These are phyloP conservation scores for Suillus spraguei DNA, from an alignment of 768 basidiomycete species.

Conservation along the genomic window DNA sequence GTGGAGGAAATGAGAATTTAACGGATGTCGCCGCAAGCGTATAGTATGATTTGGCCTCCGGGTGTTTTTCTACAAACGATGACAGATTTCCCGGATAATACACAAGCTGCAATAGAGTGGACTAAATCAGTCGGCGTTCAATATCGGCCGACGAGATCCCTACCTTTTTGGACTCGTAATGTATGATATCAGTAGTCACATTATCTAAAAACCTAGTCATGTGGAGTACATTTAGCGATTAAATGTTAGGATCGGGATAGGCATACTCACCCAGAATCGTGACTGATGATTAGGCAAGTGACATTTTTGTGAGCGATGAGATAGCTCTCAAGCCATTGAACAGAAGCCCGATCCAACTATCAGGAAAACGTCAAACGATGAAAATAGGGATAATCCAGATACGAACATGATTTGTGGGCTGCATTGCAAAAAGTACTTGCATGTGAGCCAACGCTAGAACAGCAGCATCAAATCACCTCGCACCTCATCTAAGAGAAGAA, in stretches of 20 bases:
- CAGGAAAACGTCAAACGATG: conserved; percentile 19
- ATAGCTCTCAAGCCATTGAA: conserved; percentile 91
- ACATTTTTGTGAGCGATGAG: conserved; percentile 78
- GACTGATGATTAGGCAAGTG: conserved; percentile 92
- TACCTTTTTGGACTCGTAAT: conserved; percentile 94
- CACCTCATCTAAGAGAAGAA: conserved; percentile 85
- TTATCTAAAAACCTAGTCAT: conserved; percentile 82
- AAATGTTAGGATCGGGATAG: conserved; percentile 5
- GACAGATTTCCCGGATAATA: conserved; percentile 95
- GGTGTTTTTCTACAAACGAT: conserved; percentile 85
- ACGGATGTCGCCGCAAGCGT: conserved; percentile 91
- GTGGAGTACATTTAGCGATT: conserved; percentile 14
- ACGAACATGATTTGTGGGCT: conserved; percentile 92
- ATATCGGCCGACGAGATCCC: conserved; percentile 17
- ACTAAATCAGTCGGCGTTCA: conserved; percentile 20
- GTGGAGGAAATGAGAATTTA: conserved; percentile 94
- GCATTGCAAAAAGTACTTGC: conserved; percentile 26
- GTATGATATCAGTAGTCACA: conserved; percentile 95
- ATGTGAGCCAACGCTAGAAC: conserved; percentile 10
- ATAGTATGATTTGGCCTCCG: conserved; percentile 96
- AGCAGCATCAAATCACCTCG: conserved; percentile 13
- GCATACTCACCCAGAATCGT: conserved; percentile 85
- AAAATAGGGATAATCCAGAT: conserved; percentile 19
- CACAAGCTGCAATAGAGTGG: conserved; percentile 58
- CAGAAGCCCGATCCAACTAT: conserved; percentile 81